These are phyloP conservation scores for Candida nemodendra DNA, from an alignment of 805 yeast species.

Conservation along the genomic window DNA sequence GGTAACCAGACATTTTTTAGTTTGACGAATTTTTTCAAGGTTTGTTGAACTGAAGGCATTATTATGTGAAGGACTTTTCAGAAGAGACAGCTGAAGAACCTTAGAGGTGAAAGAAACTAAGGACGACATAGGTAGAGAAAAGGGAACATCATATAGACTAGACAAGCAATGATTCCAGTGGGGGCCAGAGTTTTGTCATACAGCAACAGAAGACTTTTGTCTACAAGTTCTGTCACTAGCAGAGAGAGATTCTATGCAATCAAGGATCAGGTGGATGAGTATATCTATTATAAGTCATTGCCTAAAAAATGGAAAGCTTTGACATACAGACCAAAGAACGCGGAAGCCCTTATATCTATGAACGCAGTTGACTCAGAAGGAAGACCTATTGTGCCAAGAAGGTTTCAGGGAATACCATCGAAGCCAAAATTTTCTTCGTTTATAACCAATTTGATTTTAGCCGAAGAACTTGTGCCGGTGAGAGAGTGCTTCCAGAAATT, in stretches of 20 bases:
- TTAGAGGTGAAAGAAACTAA: too few species aligned
- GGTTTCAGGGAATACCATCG: conserved; percentile 28
- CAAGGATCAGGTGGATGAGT: conserved; percentile 32
- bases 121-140: not conserved
- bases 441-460: conserved; percentile 21
- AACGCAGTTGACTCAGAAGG: conserved; percentile 27
- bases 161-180: not conserved
- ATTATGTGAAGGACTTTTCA: too few species aligned
- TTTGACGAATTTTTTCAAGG: too few species aligned
- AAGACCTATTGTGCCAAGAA: conserved; percentile 26
- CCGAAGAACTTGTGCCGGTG: conserved; percentile 25
- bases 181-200: not conserved
- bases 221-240: not conserved
- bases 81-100: too few species aligned
- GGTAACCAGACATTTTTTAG: too few species aligned
- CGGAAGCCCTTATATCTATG: conserved; percentile 18
- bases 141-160: too few species aligned
- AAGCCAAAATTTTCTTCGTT: conserved; percentile 23
- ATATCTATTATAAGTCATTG: conserved; percentile 23
- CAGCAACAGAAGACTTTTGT: not conserved
- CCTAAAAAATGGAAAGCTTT: conserved; percentile 23
- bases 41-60: too few species aligned
- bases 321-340: conserved; percentile 26
- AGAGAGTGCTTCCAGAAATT: conserved; percentile 15
- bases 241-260: conserved; percentile 15